A percentile compares a stretch with the other conserved stretches of the same genome.
Conservation (phyloP, 192 early-diverging fungal species). For the Umbelopsis vinacea region DNA sequence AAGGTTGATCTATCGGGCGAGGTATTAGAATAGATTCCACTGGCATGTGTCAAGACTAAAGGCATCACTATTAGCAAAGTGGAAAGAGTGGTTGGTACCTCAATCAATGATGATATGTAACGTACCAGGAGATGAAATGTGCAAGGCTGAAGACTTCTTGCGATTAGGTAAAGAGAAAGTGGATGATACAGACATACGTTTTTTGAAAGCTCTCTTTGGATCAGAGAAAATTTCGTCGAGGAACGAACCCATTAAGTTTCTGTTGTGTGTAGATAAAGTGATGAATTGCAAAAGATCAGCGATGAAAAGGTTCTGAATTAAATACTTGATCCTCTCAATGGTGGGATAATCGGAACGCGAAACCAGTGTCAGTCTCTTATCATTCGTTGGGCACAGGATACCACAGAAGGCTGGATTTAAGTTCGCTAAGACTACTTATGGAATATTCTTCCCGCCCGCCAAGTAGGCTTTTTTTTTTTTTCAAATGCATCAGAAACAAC, state of each 20-base stretch:
- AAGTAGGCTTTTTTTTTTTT: background rate
- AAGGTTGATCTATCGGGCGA: background rate
- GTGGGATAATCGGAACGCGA: too few relatives aligned
- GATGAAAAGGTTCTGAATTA: background rate
- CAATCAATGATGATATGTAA: background rate
- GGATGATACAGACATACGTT: background rate
- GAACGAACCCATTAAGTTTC: background rate
- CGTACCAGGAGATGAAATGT: conserved; percentile 7
- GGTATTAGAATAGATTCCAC: background rate
- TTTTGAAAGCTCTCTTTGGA: conserved; percentile 7
- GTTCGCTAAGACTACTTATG: too few relatives aligned
- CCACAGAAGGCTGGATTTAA: too few relatives aligned
- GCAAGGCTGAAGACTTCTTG: background rate
- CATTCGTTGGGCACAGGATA: too few relatives aligned
- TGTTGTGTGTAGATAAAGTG: background rate
- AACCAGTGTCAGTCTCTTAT: too few relatives aligned
- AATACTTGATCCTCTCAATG: too few relatives aligned
- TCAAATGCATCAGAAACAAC: background rate
- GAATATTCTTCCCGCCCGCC: background rate
- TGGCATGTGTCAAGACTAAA: background rate
- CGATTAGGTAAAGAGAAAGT: background rate
- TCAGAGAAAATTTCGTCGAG: conserved; percentile 10
- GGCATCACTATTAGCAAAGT: background rate
- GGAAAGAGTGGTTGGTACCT: too few relatives aligned
- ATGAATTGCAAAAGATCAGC: background rate